Evolutionary conservation across 805 yeast genomes (phyloP), one percentile per base, ranked within the genome.

Genomic region (Clavispora fructus): DNA sequence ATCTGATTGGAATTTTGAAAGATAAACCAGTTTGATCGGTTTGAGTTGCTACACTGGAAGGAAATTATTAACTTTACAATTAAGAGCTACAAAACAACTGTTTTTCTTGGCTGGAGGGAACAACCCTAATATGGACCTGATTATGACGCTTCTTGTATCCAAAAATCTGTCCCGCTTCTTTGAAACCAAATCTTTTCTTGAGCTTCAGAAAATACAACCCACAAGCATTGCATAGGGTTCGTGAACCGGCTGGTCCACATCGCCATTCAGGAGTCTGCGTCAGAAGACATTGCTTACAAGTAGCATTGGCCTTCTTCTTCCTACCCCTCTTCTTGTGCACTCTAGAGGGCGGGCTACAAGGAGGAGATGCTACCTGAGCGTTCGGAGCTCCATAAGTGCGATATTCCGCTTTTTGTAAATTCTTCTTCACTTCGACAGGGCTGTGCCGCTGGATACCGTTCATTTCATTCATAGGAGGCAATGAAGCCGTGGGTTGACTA

Each of bases 211-310:
- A 83, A 56, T 82, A 85, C 41, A 91, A 68, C 0, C 97, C 97
- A 67, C 97, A 91, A 0, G 97, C 97, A 63, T 90, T 90, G 65
- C 97, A 90, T 48, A 90, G 70, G 0, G 92, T 85, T 56, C 88
- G 75, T 5, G 83, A 79, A 0, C 96, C 95, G 47, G 79, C 77
- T 1, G 96, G 96, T 0, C 97, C 97, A 50, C 85, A 73, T 59
- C 97, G 75, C 97, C 97, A 90, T 63, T 91, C 97, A 0, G 97
- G 97, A 0, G 96, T 87, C 40, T 79, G 52, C n/a, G 50, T 50
- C 57, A 54, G 57, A 37, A 38, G 39, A 41, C 57, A 54, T 26
- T 54, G 57, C 14, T 49, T 47, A 50, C 57, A 54, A n/a, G 46
- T 43, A 2, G 50, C 46, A 30, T 50, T 51, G 7, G 51, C 48